Evolutionary conservation across 2,329 filamentous ascomycete species (phyloP).

Genomic region (Sporothrix sp.): DNA sequence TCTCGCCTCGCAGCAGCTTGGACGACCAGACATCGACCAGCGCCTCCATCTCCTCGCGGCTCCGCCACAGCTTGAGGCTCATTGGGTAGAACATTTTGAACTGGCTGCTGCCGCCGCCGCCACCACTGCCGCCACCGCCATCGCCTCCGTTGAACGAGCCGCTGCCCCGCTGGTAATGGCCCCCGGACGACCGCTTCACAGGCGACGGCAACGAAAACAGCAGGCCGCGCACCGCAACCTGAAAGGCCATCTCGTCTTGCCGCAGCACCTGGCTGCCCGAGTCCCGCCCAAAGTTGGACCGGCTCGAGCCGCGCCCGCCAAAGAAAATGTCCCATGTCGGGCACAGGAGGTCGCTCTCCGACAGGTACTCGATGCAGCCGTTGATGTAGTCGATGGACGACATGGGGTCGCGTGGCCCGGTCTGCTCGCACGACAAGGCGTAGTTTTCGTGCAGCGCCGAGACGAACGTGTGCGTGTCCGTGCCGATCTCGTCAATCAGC

Average conservation of each 20-base stretch:
- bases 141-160: slow-evolving; percentile 19
- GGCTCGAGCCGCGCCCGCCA: slow-evolving; percentile 37
- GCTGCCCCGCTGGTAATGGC: slow-evolving; percentile 24
- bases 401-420: slow-evolving; percentile 37
- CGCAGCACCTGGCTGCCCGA: slow-evolving; percentile 64
- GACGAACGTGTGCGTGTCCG: slow-evolving; percentile 55
- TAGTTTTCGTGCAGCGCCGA: slow-evolving; percentile 61
- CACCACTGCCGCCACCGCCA: slow-evolving; percentile 20
- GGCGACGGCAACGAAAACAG: slow-evolving; percentile 77
- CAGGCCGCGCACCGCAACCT: slow-evolving; percentile 78
- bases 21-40: slow-evolving; percentile 61
- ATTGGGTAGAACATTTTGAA: slow-evolving; percentile 90
- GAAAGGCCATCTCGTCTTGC: slow-evolving; percentile 90
- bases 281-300: slow-evolving; percentile 38
- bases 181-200: slow-evolving; percentile 60
- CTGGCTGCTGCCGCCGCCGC: slow-evolving; percentile 46
- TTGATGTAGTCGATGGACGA: slow-evolving; percentile 69
- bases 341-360: slow-evolving; percentile 76
- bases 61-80: slow-evolving; percentile 72
- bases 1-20: slow-evolving; percentile 49
- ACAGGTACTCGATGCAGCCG: slow-evolving; percentile 77
- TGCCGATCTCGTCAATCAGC: slow-evolving; percentile 87
- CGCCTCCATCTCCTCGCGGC: slow-evolving; percentile 70
- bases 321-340: slow-evolving; percentile 63
- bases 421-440: slow-evolving; percentile 64